A percentile compares a stretch with the other conserved stretches of the same genome.
These are phyloP conservation scores for Boletus sp. DNA, from an alignment of 1,284 basidiomycete genomes.

Conservation along the genomic window DNA sequence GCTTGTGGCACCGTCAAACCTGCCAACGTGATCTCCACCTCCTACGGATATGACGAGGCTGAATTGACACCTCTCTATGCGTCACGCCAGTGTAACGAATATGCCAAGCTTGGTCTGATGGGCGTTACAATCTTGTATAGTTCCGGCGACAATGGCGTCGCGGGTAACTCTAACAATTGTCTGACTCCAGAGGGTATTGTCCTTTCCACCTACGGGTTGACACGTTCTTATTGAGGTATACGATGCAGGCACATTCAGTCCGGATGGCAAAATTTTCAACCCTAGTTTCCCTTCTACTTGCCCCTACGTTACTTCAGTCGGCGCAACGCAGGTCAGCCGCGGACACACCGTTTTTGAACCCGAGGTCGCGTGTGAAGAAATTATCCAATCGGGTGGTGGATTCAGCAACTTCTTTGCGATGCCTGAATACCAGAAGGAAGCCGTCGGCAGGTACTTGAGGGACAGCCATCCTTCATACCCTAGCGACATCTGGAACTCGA, in stretches of 20 bases:
- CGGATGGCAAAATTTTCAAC: conserved; percentile 43
- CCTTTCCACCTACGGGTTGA: background rate
- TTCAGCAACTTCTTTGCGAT: conserved; percentile 41
- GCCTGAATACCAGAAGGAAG: conserved; percentile 38
- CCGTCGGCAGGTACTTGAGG: conserved; percentile 24
- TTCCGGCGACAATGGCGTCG: conserved; percentile 52
- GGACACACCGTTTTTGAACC: conserved; percentile 30
- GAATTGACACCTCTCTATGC: conserved; percentile 44
- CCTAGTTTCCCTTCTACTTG: conserved; percentile 44
- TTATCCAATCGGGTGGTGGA: conserved; percentile 40
- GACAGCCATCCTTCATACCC: conserved; percentile 32
- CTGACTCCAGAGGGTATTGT: conserved; percentile 38
- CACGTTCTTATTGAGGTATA: background rate
- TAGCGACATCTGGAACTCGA: conserved; percentile 44
- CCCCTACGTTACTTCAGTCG: conserved; percentile 45
- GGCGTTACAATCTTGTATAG: conserved; percentile 49
- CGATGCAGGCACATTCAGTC: conserved; percentile 13
- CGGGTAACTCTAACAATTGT: conserved; percentile 38
- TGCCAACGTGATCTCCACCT: conserved; percentile 53
- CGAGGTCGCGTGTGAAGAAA: conserved; percentile 32
- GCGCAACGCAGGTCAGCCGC: conserved; percentile 42
- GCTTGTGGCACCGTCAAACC: conserved; percentile 51
- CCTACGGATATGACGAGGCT: conserved; percentile 49
- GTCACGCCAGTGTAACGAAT: conserved; percentile 52
- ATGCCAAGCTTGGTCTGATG: conserved; percentile 47